These are phyloP conservation scores for Leucocoprinus leucothites DNA, from an alignment of 768 basidiomycete species.

Conservation along the genomic window DNA sequence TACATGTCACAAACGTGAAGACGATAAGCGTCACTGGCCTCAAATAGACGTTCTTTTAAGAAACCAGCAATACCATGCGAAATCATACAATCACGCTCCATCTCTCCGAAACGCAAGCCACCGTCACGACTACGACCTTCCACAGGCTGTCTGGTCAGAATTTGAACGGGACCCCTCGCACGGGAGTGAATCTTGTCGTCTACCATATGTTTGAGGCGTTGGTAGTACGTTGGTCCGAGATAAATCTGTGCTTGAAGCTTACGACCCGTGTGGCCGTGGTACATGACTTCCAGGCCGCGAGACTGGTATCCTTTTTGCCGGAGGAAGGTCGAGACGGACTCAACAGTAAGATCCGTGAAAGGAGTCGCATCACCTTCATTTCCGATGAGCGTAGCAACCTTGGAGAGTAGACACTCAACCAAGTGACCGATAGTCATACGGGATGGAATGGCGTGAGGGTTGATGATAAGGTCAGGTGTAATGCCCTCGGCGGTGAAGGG, in stretches of 20 bases:
- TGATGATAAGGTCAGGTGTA: conserved; percentile 96
- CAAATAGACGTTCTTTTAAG: conserved; percentile 95
- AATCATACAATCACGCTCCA: conserved; percentile 99
- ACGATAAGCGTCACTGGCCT: conserved; percentile 90
- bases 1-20: conserved; percentile 96
- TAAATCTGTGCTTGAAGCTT: conserved; percentile 98
- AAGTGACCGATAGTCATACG: conserved; percentile 99
- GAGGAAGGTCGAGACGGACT: conserved; percentile 92
- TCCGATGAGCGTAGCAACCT: conserved; percentile 93
- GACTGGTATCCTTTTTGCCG: conserved; percentile 92
- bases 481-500: conserved; percentile 97
- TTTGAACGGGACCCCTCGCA: conserved; percentile 96
- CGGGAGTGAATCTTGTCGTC: conserved; percentile 99
- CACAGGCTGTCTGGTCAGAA: conserved; percentile 94
- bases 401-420: conserved; percentile 96
- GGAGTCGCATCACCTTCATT: conserved; percentile 99
- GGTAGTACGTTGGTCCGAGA: conserved; percentile 98
- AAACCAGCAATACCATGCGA: conserved; percentile 98
- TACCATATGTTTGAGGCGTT: conserved; percentile 99
- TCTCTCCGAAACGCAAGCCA: conserved; percentile 99
- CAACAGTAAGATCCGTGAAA: conserved; percentile 96
- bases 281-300: conserved; percentile 97
- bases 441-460: conserved; percentile 98
- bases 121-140: conserved; percentile 99
- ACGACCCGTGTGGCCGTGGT: conserved; percentile 97